phyloP scores from a whole-genome alignment of 257 asterid species.

The Solanum sejunctum region DNA sequence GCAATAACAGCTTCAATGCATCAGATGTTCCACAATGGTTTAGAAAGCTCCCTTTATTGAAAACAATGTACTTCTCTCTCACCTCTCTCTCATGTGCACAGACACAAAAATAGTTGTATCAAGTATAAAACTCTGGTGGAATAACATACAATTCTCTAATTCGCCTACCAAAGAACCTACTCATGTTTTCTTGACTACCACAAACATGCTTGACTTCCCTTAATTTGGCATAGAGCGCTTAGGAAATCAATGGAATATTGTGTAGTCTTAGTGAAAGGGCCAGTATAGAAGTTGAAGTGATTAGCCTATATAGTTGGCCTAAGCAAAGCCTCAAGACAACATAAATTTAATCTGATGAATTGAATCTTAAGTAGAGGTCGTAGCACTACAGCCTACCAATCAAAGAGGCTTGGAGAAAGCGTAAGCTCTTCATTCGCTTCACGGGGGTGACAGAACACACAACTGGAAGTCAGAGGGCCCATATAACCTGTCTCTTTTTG shows the following conservation, averaged over 20 bases:
- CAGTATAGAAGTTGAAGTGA: background rate
- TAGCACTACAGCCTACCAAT: background rate
- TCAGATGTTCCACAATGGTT: slow-evolving; percentile 53
- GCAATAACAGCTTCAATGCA: slow-evolving; percentile 63
- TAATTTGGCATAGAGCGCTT: background rate
- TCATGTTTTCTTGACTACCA: background rate
- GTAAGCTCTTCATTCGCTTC: background rate
- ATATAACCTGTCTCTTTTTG: background rate
- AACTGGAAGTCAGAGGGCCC: slow-evolving; percentile 2
- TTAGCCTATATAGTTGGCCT: background rate
- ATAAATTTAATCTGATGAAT: background rate
- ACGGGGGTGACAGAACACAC: background rate
- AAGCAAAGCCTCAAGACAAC: background rate
- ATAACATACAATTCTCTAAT: background rate
- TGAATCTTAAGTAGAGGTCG: background rate
- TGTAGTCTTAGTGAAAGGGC: background rate
- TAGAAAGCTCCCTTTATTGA: slow-evolving; percentile 50
- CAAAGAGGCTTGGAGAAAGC: background rate
- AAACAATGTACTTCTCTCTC: slow-evolving; percentile 50
- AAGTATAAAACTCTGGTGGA: background rate
- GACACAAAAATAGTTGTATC: background rate
- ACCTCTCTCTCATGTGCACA: background rate
- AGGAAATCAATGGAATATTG: background rate
- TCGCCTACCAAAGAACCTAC: background rate
- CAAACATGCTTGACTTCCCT: background rate